A percentile compares a stretch with the other conserved stretches of the same genome.
These are phyloP conservation scores for Euphorbia corollata DNA, from an alignment of 441 rosid species.

Conservation along the genomic window DNA sequence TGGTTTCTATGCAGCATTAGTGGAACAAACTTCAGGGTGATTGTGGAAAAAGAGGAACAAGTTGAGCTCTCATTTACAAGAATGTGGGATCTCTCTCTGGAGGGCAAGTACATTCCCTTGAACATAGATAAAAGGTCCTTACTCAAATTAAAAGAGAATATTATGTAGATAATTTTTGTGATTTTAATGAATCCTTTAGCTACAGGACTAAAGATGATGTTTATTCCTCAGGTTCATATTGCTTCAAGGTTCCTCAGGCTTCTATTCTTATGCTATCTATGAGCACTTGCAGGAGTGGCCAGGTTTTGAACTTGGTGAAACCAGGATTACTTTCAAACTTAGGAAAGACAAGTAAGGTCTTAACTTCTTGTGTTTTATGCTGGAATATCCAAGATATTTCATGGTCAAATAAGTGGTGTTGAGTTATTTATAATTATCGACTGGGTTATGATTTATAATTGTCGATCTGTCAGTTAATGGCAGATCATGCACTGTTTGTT, in stretches of 20 bases:
- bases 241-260: conserved; percentile 58
- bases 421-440: neutral
- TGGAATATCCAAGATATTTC: neutral
- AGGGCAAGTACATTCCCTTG: conserved; percentile 50
- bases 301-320: conserved; percentile 63
- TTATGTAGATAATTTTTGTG: neutral
- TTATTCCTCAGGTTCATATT: conserved; percentile 47
- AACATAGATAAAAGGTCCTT: conserved; percentile 75
- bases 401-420: neutral
- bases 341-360: conserved; percentile 63
- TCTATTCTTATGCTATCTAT: conserved; percentile 69
- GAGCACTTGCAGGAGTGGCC: conserved; percentile 75
- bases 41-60: conserved; percentile 59
- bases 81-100: conserved; percentile 50
- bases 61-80: conserved; percentile 82
- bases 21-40: conserved; percentile 57
- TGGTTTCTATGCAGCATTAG: conserved; percentile 47
- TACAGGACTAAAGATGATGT: neutral
- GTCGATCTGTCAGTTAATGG: neutral
- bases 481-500: neutral
- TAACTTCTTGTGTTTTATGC: neutral
- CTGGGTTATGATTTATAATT: neutral
- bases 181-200: conserved; percentile 13
- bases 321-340: conserved; percentile 71
- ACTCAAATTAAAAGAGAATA: conserved; percentile 14